These are phyloP conservation scores for Puya raimondii DNA, from an alignment of 176 grass and related monocot species.

Conservation along the genomic window DNA sequence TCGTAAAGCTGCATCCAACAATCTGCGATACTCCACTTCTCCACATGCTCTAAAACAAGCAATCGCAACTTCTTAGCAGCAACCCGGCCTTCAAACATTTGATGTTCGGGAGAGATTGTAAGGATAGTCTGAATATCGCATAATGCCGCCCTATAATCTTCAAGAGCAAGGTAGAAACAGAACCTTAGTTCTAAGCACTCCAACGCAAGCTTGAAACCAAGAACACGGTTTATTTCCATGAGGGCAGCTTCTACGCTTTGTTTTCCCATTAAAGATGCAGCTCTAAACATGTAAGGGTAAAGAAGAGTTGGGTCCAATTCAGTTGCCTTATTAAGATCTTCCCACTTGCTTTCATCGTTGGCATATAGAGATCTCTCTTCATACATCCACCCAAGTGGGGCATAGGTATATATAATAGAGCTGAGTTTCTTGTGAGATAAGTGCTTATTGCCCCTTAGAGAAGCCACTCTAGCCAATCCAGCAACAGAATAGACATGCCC, in stretches of 20 bases:
- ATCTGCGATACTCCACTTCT: slow-evolving; percentile 86
- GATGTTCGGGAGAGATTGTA: slow-evolving; percentile 78
- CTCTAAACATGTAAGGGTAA: slow-evolving; percentile 91
- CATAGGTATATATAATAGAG: slow-evolving; percentile 69
- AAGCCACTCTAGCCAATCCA: slow-evolving; percentile 71
- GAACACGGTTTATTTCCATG: slow-evolving; percentile 79
- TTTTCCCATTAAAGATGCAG: slow-evolving; percentile 76
- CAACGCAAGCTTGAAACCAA: slow-evolving; percentile 76
- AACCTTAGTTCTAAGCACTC: slow-evolving; percentile 95
- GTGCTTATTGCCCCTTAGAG: slow-evolving; percentile 68
- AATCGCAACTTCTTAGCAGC: slow-evolving; percentile 60
- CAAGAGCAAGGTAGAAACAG: slow-evolving; percentile 77
- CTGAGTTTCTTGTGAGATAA: slow-evolving; percentile 80
- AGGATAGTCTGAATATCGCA: slow-evolving; percentile 87
- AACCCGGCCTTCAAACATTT: slow-evolving; percentile 86
- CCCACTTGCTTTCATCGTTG: slow-evolving; percentile 66
- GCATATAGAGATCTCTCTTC: slow-evolving; percentile 86
- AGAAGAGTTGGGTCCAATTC: slow-evolving; percentile 80
- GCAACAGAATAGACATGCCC: slow-evolving; percentile 84
- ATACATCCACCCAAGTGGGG: slow-evolving; percentile 97
- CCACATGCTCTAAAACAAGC: slow-evolving; percentile 92
- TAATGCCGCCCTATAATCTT: slow-evolving; percentile 81
- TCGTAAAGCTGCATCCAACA: slow-evolving; percentile 99
- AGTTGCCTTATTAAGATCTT: slow-evolving; percentile 89
- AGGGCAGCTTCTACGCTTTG: slow-evolving; percentile 83